Evolutionary conservation across 2,329 filamentous ascomycete species (phyloP).

Genomic region (Bipolaris victoriae): DNA sequence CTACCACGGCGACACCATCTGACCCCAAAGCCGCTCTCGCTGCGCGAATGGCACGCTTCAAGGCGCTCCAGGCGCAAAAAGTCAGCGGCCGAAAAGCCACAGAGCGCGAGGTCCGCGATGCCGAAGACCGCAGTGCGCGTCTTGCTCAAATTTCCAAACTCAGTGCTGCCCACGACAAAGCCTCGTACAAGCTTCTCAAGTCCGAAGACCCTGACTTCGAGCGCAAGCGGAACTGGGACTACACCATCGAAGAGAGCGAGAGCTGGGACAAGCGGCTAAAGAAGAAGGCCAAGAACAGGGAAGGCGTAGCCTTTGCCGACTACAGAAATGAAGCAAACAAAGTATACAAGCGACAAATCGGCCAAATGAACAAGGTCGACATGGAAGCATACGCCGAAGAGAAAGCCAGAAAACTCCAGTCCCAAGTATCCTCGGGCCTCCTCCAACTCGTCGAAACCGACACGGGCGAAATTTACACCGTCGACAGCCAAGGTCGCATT

Average conservation of each 20-base stretch:
- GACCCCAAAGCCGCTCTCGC: conserved; percentile 44
- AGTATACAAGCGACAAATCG: conserved; percentile 89
- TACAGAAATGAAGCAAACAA: conserved; percentile 88
- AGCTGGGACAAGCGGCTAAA: conserved; percentile 89
- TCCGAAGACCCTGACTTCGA: conserved; percentile 95
- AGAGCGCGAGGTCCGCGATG: conserved; percentile 46
- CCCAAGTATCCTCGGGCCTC: conserved; percentile 81
- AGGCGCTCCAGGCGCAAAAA: conserved; percentile 78
- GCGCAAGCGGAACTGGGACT: conserved; percentile 97
- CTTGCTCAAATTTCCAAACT: conserved; percentile 71
- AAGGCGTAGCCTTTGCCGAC: conserved; percentile 89
- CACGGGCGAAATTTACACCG: conserved; percentile 82
- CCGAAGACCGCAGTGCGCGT: conserved; percentile 38
- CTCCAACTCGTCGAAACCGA: conserved; percentile 96
- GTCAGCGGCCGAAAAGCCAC: conserved; percentile 67
- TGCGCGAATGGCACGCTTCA: conserved; percentile 73
- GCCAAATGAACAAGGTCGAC: conserved; percentile 72
- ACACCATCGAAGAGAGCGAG: conserved; percentile 94
- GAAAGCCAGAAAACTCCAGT: conserved; percentile 83
- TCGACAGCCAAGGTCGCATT: conserved; percentile 89
- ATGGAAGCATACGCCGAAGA: conserved; percentile 85
- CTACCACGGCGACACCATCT: conserved; percentile 8
- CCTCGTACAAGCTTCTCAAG: conserved; percentile 90
- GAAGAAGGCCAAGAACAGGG: conserved; percentile 80
- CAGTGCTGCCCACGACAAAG: conserved; percentile 85